Evolutionary conservation across 78 protist species (phyloP).

Genomic region (Cavenderia fasciculata): DNA sequence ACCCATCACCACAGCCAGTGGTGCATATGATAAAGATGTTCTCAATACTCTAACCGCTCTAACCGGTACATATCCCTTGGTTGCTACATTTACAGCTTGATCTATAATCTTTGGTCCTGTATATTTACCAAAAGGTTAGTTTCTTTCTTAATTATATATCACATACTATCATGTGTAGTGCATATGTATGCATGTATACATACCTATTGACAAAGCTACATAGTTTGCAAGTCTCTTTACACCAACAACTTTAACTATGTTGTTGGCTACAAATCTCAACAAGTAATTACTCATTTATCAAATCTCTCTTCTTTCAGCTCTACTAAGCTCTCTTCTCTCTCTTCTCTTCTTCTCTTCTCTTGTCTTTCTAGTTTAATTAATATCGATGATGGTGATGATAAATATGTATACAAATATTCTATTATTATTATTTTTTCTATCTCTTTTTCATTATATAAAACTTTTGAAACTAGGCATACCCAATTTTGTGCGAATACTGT

Average conservation of each 20-base stretch:
- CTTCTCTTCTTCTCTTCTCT: too few relatives aligned
- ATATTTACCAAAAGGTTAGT: not conserved
- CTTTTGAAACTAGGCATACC: too few relatives aligned
- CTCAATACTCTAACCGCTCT: constrained; percentile 34
- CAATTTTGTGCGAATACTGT: too few relatives aligned
- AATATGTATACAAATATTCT: too few relatives aligned
- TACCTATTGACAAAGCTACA: constrained; percentile 50
- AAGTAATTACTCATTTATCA: constrained; percentile 38
- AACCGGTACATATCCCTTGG: constrained; percentile 51
- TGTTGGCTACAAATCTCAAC: constrained; percentile 51
- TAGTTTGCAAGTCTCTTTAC: constrained; percentile 58
- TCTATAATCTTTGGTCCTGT: constrained; percentile 52
- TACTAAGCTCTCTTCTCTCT: too few relatives aligned
- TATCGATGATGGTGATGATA: too few relatives aligned
- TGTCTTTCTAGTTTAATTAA: too few relatives aligned
- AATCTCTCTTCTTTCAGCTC: too few relatives aligned
- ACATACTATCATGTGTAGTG: not conserved
- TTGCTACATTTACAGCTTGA: constrained; percentile 32
- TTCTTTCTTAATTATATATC: not conserved
- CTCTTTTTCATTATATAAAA: too few relatives aligned
- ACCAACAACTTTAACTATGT: constrained; percentile 32
- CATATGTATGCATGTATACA: not conserved
- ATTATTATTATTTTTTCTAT: too few relatives aligned
- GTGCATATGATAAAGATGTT: constrained; percentile 71
- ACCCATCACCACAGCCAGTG: constrained; percentile 67